Base-by-base conservation (phyloP, 1,284 basidiomycete genomes). In the Bjerkandera adusta region DNA sequence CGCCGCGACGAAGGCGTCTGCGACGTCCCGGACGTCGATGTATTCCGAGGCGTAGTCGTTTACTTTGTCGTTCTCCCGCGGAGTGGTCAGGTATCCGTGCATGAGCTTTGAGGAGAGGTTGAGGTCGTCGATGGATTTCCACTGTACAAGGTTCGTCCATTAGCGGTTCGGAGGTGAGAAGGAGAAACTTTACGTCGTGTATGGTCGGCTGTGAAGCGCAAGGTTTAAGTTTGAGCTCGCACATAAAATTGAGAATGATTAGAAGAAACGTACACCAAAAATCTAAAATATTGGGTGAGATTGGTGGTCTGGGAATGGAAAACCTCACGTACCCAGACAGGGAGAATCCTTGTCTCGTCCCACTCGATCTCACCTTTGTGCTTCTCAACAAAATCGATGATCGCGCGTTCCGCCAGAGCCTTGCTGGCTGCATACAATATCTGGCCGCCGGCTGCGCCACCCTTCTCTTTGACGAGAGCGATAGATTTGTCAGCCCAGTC, bases 1-100 rank as follows among this genome's bases (percentile, higher is more conserved):
- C 11, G 47, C 44, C 16, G 43, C 51, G 2, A 47, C 48, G 38
- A 48, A 42, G 22, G 51, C 51, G 4, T 32, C 24, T 7, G 51
- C 53, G 15, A 53, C 36, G 22, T 55, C 51, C 6, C 53, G 48
- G 11, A 53, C 51, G 37, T 55, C 53, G 37, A 81, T 18, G 22
- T 25, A 53, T 8, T 50, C 43, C 7, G 43, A 45, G 3, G 12
- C 32, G 22, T 45, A 45, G 22, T 45, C 33, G 22, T 36, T 52
- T 20, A 52, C 51, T 18, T 53, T 53, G 32, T 48, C 43, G 16
- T 45, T 15, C 25, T 26, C 37, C 5, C 27, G 27, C 11, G 15
- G 13, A 5, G 22, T 26, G 13, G 43, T 45, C 7, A 38, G 11
- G 20, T 45, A 36, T 40, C 46, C 26, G 36, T 48, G 48, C 3